Evolutionary conservation across 306 rosid species (phyloP).

Genomic region (Castanea sativa): DNA sequence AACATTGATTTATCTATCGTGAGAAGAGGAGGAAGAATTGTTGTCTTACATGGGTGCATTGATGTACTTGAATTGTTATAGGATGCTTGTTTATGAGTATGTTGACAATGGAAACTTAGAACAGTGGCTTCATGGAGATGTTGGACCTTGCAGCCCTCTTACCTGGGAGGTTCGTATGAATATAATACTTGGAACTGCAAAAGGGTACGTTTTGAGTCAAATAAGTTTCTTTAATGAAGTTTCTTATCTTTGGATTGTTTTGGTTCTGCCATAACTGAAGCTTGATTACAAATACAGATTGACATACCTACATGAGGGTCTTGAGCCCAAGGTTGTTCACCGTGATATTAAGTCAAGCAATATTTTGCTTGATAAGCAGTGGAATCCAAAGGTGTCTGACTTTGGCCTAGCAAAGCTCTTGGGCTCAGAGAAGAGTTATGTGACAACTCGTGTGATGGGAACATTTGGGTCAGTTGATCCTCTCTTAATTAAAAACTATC

Average conservation of each 20-base stretch:
- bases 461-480: conserved; percentile 53
- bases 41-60: neutral
- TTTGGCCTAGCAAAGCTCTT: conserved; percentile 64
- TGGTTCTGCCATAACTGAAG: neutral
- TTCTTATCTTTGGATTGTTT: neutral
- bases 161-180: conserved; percentile 61
- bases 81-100: conserved; percentile 66
- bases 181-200: conserved; percentile 54
- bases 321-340: conserved; percentile 65
- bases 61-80: conserved; percentile 11
- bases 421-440: conserved; percentile 60
- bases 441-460: conserved; percentile 70
- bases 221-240: neutral
- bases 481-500: neutral
- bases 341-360: conserved; percentile 70
- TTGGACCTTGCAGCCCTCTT: conserved; percentile 51
- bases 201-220: conserved; percentile 39
- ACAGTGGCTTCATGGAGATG: conserved; percentile 70
- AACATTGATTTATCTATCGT: neutral
- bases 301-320: conserved; percentile 66
- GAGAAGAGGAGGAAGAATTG: too few species aligned
- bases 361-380: conserved; percentile 58
- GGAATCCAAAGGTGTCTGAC: conserved; percentile 66
- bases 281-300: conserved; percentile 26
- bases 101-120: conserved; percentile 63